Evolutionary conservation across 108 stramenopile species (phyloP).

Genomic region (Fragilaria crotonensis): DNA sequence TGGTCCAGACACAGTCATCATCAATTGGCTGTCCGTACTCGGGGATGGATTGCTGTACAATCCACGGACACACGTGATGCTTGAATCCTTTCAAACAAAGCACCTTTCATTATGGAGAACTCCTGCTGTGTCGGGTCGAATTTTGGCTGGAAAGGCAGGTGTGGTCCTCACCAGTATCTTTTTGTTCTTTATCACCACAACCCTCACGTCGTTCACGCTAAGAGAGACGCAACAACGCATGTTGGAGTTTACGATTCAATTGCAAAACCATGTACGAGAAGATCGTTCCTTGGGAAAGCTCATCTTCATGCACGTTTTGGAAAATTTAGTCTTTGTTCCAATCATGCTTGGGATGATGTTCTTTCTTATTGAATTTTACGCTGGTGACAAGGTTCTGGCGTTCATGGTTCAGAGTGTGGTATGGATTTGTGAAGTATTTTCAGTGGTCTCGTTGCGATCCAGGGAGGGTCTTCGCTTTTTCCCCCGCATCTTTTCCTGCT

Average conservation of each 20-base stretch:
- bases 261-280: conserved; percentile 55
- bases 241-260: conserved; percentile 85
- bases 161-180: conserved; percentile 74
- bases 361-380: conserved; percentile 89
- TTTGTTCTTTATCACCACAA: conserved; percentile 87
- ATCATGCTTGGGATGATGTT: conserved; percentile 92
- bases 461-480: conserved; percentile 74
- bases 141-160: conserved; percentile 41
- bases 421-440: conserved; percentile 90
- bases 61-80: conserved; percentile 20
- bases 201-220: conserved; percentile 83
- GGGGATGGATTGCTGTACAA: conserved; percentile 28
- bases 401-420: conserved; percentile 84
- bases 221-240: conserved; percentile 96
- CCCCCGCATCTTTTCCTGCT: conserved; percentile 82
- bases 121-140: not conserved
- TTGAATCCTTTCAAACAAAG: conserved; percentile 9
- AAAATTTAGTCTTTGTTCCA: conserved; percentile 88
- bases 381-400: conserved; percentile 84
- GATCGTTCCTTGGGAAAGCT: conserved; percentile 46
- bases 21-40: conserved; percentile 63
- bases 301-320: conserved; percentile 54
- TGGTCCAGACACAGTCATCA: conserved; percentile 57
- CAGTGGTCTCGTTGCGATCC: conserved; percentile 70
- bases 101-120: not conserved